Conservation (phyloP, 2,329 filamentous ascomycete species). For the Nigrospora osmanthi region DNA sequence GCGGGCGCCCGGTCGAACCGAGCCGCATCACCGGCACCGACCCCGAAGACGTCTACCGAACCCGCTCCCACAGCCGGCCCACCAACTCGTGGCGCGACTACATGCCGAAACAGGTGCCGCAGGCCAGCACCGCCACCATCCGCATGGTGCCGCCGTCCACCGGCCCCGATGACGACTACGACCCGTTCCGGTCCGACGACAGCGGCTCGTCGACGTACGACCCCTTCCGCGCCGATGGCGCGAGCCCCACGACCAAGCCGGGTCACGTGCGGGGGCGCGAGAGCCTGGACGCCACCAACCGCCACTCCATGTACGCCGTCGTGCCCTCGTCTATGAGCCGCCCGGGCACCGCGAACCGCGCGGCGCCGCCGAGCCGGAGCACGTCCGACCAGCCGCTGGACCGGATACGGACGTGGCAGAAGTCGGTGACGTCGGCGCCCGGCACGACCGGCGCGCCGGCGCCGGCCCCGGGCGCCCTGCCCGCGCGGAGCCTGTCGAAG, state of each 20-base stretch:
- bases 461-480: background rate
- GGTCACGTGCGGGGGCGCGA: background rate
- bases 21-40: constrained; percentile 3
- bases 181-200: background rate
- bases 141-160: background rate
- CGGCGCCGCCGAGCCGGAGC: background rate
- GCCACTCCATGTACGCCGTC: constrained; percentile 8
- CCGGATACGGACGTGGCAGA: constrained; percentile 8
- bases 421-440: constrained; percentile 6
- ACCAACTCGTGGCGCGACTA: background rate
- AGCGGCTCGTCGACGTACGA: background rate
- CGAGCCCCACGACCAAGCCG: background rate
- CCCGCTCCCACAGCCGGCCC: background rate
- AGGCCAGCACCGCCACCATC: too few species aligned
- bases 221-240: background rate
- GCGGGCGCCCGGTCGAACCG: constrained; percentile 7
- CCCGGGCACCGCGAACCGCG: background rate
- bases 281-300: background rate
- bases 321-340: background rate
- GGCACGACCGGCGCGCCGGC: background rate
- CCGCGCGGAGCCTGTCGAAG: constrained; percentile 4
- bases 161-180: background rate
- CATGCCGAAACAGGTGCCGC: background rate
- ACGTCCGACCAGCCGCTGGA: constrained; percentile 5
- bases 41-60: background rate